Evolutionary conservation across 805 yeast genomes (phyloP).

Genomic region (Metschnikowia dekortorum): DNA sequence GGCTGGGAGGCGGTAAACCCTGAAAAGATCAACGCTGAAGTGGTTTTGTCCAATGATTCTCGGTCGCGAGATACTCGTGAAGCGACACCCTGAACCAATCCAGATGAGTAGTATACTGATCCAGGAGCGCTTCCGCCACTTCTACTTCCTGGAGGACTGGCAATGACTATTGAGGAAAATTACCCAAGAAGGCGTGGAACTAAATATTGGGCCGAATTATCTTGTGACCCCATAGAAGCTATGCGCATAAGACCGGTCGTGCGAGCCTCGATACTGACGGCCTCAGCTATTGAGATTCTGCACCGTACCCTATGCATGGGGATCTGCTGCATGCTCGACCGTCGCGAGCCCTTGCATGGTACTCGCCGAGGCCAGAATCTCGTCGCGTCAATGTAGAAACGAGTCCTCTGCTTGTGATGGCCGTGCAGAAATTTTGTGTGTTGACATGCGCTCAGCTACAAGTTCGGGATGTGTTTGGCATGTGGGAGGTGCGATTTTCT

Average conservation of each 20-base stretch:
- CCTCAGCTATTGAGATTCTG: not conserved
- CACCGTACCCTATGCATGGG: not conserved
- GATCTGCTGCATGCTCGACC: not conserved
- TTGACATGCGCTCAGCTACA: conserved; percentile 2
- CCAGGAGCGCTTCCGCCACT: not conserved
- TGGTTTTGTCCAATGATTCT: not conserved
- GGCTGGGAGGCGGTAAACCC: not conserved
- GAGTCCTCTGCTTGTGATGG: not conserved
- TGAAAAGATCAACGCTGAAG: not conserved
- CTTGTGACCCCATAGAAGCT: conserved; percentile 1
- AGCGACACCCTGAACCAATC: not conserved
- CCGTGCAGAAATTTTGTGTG: not conserved
- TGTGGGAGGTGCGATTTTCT: not conserved
- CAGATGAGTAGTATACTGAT: not conserved
- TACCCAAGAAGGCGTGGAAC: not conserved
- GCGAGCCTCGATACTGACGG: not conserved
- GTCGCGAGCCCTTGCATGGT: conserved; percentile 3
- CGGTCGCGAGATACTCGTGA: not conserved
- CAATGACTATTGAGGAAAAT: not conserved
- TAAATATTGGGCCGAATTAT: not conserved
- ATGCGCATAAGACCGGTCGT: conserved; percentile 3
- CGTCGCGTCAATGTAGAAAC: not conserved
- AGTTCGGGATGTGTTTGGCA: not conserved
- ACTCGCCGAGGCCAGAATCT: not conserved
- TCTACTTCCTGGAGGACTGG: conserved; percentile 3